Evolutionary conservation across 164 flowering plant species (phyloP), one percentile per base, ranked within the genome.

Genomic region (Malania oleifera): DNA sequence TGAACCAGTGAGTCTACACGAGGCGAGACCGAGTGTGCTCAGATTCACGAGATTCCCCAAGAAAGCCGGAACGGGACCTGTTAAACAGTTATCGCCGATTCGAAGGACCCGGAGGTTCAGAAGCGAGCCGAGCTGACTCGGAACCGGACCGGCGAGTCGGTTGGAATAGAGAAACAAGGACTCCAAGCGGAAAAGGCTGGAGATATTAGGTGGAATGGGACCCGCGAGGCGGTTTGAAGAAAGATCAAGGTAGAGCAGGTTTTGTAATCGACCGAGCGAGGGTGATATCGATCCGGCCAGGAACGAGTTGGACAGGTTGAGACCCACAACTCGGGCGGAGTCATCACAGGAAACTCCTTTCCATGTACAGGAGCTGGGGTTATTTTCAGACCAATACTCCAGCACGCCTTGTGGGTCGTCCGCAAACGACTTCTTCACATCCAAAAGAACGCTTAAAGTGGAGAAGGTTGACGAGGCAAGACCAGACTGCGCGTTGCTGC

Each of bases 51-150:
- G 85, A 24, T 69, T 39, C 0, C 89, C 93, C n/a, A 95, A 68
- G 0, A 86, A 69, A 27, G 76, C 54, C 0, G 99, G 99, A 54
- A 95, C 86, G 14, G 73, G 49, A 1, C 97, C 99, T 0, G 80
- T 77, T 34, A 95, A 80, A 5, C 48, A 77, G 60, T 95, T 95
- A 64, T 95, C 89, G 10, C 99, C 99, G 29, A 95, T 78, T 54
- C 95, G 69, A 39, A 95, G 67, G 37, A 85, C 78, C 43, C 59
- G 80, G 62, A 95, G 86, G 22, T 58, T 77, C 5, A 54, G 5
- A 28, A 90, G 78, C 1, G 68, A 65, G 10, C 95, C 86, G 56
- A 95, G 81, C 44, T 82, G 73, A 54, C 67, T 53, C 7, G 99
- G 99, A 14, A 95, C 78, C 20, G 81, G 61, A 4, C 97, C 97